Conservation (phyloP, 345 rosid genomes). For the Hevea brasiliensis region DNA sequence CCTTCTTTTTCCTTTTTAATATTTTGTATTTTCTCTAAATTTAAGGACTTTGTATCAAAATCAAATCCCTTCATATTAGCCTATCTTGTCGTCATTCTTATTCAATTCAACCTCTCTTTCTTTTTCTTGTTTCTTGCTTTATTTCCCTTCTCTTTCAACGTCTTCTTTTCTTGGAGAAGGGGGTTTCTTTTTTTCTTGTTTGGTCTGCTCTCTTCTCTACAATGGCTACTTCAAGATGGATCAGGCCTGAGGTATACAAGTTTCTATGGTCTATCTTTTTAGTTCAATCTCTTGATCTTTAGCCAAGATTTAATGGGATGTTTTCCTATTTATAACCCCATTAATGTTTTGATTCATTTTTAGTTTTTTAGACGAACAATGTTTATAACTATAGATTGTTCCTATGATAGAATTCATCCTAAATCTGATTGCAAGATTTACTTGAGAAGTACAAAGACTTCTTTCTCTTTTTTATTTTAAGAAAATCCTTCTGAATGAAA, state of each 20-base stretch:
- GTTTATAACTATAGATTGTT: background rate
- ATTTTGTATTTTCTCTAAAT: too few relatives aligned
- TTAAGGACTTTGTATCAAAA: background rate
- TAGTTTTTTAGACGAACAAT: too few relatives aligned
- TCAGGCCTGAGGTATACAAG: constrained; percentile 31
- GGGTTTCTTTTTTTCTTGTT: background rate
- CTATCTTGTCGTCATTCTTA: background rate
- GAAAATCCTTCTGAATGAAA: too few relatives aligned
- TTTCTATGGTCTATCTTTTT: background rate
- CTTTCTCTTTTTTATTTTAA: too few relatives aligned
- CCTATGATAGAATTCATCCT: background rate
- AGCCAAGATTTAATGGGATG: background rate
- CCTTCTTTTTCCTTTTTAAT: background rate
- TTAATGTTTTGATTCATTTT: too few relatives aligned
- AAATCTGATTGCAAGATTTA: too few relatives aligned
- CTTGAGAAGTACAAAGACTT: too few relatives aligned
- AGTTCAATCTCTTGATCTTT: background rate
- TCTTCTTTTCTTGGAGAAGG: background rate
- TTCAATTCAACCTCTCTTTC: background rate
- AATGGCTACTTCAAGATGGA: constrained; percentile 30
- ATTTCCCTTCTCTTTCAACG: background rate
- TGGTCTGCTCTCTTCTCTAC: background rate
- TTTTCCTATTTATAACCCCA: background rate
- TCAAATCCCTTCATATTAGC: background rate
- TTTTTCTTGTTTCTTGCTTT: background rate